Base-by-base conservation (phyloP, 140 eudicot species). In the Ambrosia hybrid region DNA sequence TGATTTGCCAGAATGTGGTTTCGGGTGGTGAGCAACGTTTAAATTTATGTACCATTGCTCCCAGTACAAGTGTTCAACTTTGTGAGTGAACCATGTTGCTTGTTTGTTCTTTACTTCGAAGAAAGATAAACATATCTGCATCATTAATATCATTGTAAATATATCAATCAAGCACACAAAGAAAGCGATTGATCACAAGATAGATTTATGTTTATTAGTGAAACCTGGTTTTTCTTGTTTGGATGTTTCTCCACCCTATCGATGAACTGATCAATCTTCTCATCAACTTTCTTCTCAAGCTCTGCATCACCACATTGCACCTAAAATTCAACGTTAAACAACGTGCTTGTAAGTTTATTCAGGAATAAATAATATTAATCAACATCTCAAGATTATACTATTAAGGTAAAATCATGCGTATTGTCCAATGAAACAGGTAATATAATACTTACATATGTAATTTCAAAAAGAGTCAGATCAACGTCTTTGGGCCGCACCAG, bases 401-500 rank as follows among this genome's bases (percentile, higher is more conserved):
- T 36, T 45, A 55, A 66, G 6, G 52, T 6, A 57, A 26, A 33
- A 43, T 36, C 16, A 30, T 11, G 38, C 67, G 34, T 6, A 74
- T 45, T 39, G 65, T 57, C 16, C 13, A 73, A 66, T 49, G 63
- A 72, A 45, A 26, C 5, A 51, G 63, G 66, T 67, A 52, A 41
- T 41, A 48, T 48, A 48, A 26, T 56, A 85, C 97, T 94, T 81
- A 94, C 99, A 73, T 94, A 94, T 37, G 99, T 94, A 26, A 94
- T 88, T 70, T 94, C 99, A 67, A 90, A 90, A 34, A 94, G 97
- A 66, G 91, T 89, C 84, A 90, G 77, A 82, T 94, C 99, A 65
- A 94, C 71, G 78, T 94, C 99, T 82, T 90, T 94, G 65, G 99
- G 99, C 56, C 96, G 91, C 80, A 94, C 96, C 67, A 94, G 84